Conservation (phyloP, 2,329 filamentous ascomycete species). For the Amphichorda felina region DNA sequence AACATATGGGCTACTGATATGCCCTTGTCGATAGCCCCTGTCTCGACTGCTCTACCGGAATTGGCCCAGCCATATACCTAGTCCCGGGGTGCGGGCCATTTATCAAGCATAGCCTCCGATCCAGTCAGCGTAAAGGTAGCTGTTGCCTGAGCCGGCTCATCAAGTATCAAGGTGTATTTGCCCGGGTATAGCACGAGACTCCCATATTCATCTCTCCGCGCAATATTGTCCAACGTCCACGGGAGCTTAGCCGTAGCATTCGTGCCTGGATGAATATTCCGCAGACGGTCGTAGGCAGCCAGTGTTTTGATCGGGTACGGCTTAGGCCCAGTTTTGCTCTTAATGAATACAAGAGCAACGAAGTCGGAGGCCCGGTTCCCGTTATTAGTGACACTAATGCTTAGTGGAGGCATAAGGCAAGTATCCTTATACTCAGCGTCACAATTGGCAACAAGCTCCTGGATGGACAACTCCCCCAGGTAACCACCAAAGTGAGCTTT, state of each 20-base stretch:
- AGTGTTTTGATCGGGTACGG: conserved; percentile 41
- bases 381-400: conserved; percentile 33
- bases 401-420: conserved; percentile 22
- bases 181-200: conserved; percentile 41
- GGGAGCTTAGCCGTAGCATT: conserved; percentile 20
- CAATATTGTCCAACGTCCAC: conserved; percentile 34
- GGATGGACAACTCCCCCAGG: conserved; percentile 13
- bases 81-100: too few relatives aligned
- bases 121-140: too few relatives aligned
- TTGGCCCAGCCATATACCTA: too few relatives aligned
- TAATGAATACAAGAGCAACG: conserved; percentile 36
- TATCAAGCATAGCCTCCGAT: too few relatives aligned
- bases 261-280: conserved; percentile 19
- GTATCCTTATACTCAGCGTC: conserved; percentile 25
- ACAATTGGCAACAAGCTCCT: conserved; percentile 18
- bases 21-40: too few relatives aligned
- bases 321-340: conserved; percentile 28
- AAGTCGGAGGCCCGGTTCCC: conserved; percentile 36
- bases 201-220: conserved; percentile 35
- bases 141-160: too few relatives aligned
- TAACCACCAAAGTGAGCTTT: conserved; percentile 7
- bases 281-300: conserved; percentile 34
- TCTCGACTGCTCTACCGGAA: too few relatives aligned
- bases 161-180: conserved; percentile 19
- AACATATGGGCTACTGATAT: too few relatives aligned